Evolutionary conservation across 2,329 filamentous ascomycete species (phyloP), one percentile per base, ranked within the genome.

Genomic region (Amylocarpus encephaloides): DNA sequence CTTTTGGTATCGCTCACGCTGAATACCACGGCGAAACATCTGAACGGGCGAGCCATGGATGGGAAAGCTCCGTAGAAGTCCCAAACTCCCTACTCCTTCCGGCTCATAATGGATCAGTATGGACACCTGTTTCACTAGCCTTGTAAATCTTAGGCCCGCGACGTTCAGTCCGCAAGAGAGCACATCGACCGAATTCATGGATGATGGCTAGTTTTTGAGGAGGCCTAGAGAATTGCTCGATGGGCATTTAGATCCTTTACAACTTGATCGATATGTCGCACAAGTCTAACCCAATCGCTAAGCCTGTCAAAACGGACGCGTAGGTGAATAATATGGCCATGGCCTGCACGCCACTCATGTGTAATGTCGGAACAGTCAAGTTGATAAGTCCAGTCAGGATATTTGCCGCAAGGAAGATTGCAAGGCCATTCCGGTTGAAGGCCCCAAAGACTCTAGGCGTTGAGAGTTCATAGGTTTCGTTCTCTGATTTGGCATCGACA

Each of bases 331-430:
- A 67, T 32, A 96, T 81, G 0, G 68, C 82, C 80, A 95, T 88
- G 0, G 90, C 80, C 49, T 72, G 67, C 2, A 77, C 61, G 7
- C 80, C 78, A 4, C 74, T 75, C 56, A 86, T 81, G 64, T 92
- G 78, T 57, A 97, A 70, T 2, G 93, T 98, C 35, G 85, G 83
- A 48, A 97, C 68, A 3, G 83, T 87, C 75, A 98, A 74, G 66
- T 98, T 98, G 48, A 97, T 85, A 13, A 89, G 65, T 0, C 93
- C 93, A 0, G 93, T 98, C 55, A 95, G 69, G 42, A 98, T 69
- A 64, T 98, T 98, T 2, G 93, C 91, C 34, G 91, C 64, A 51
- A 98, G 68, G 65, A 98, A 98, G 1, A 97, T 69, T 0, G 80
- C 82, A 42, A 98, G 72, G 0, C 93, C 91, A 61, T 96, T 96